Evolutionary conservation across 2,329 filamentous ascomycete species (phyloP), one percentile per base, ranked within the genome.

Genomic region (Phialemonium atrogriseum): DNA sequence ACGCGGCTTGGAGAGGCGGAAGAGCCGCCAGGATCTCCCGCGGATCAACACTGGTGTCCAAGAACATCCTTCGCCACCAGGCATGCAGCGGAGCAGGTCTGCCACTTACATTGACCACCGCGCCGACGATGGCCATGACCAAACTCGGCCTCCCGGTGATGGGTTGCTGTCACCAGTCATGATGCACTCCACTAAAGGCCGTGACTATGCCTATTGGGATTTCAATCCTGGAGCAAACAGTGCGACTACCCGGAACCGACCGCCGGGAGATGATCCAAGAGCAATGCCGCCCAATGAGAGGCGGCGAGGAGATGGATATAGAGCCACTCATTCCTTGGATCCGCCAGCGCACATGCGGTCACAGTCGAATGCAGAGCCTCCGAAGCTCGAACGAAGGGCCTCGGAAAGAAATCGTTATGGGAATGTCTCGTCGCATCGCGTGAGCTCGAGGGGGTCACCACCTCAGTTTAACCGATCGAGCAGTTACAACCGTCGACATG

Each of bases 151-250:
- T 34, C 47, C 27, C 34, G 51, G 52, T 5, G 57, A 64, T 24
- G 50, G 48, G 1, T 48, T 57, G 16, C 40, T 66, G 5, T 61
- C 64, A 1, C 65, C 67, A 3, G 47, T 64, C 3, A 58, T 60
- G 17, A 65, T 59, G 30, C 56, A 59, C 20, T 51, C 56, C 1
- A 48, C 56, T 9, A 53, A 52, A 4, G 56, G 62, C 5, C 58
- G 66, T 3, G 64, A 70, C 23, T 58, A 62, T 32, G 44, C 50
- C 0, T 66, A 67, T 31, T 55, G 58, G 36, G 49, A 58, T 18
- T 45, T 44, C 28, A 45, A 40, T 13, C 16, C 44, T 1, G 42
- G 39, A 14, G 25, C 33, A 7, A 31, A 31, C 7, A 24, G 32
- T 11, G 30, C 34, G 5, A 20, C 35, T 8, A 21, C 27, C 9